A percentile compares a stretch with the other conserved stretches of the same genome.
phyloP scores from a whole-genome alignment of 352 stramenopile species.

The Globisporangium echinulatum region DNA sequence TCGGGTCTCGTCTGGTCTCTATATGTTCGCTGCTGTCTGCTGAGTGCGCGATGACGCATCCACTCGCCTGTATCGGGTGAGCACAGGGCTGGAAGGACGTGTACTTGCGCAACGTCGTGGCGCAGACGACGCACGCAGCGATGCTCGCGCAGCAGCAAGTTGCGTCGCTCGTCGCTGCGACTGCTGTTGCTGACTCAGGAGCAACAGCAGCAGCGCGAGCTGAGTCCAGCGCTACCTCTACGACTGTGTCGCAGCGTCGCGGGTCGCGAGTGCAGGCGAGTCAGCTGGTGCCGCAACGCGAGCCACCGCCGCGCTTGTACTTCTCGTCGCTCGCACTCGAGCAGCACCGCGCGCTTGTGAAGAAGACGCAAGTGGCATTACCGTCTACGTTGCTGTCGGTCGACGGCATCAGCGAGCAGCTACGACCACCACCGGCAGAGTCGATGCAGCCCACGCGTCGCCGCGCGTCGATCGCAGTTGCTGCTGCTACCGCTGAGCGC shows the following conservation, averaged over 20 bases:
- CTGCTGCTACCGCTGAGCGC: neutral
- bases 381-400: too few relatives aligned
- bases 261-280: too few relatives aligned
- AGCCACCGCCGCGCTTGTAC: slow-evolving; percentile 3
- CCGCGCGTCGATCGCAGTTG: neutral
- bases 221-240: too few relatives aligned
- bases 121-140: slow-evolving; percentile 53
- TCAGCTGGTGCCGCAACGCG: too few relatives aligned
- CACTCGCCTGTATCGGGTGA: neutral
- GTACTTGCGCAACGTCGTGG: slow-evolving; percentile 37
- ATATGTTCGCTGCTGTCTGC: neutral
- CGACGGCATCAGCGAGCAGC: too few relatives aligned
- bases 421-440: too few relatives aligned
- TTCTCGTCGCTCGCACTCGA: slow-evolving; percentile 8
- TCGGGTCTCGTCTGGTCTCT: neutral
- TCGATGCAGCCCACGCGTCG: neutral
- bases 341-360: slow-evolving; percentile 4
- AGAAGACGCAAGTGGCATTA: neutral
- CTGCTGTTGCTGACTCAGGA: neutral
- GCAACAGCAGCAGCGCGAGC: neutral
- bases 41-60: neutral
- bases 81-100: slow-evolving; percentile 45
- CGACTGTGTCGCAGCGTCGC: too few relatives aligned
- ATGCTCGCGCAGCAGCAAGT: slow-evolving; percentile 36
- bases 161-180: neutral